phyloP scores from a whole-genome alignment of 2,329 filamentous ascomycete genomes.

The Juglanconis sp. region DNA sequence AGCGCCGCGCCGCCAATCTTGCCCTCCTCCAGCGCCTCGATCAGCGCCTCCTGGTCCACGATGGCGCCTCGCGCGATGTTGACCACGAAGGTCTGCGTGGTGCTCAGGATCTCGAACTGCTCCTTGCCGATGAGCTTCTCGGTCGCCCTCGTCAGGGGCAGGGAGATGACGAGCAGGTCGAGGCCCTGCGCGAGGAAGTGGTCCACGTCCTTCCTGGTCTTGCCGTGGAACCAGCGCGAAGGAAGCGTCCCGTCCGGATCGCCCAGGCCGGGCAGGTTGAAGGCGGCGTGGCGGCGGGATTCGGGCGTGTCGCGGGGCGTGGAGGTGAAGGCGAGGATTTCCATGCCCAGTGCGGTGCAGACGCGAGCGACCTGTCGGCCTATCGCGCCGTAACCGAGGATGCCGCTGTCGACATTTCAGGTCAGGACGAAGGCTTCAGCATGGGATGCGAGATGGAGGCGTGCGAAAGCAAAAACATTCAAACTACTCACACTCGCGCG shows the following conservation, averaged over 20 bases:
- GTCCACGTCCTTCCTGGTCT: conserved; percentile 30
- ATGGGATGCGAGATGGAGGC: no score
- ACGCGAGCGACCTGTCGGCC: conserved; percentile 43
- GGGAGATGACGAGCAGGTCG: conserved; percentile 38
- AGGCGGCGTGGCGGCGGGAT: conserved; percentile 54
- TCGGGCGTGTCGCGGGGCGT: conserved; percentile 56
- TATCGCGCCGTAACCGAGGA: conserved; percentile 43
- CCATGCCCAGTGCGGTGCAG: conserved; percentile 59
- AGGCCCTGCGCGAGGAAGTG: conserved; percentile 40
- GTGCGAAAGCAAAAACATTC: background rate
- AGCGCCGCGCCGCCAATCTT: conserved; percentile 56
- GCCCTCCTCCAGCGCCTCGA: conserved; percentile 46
- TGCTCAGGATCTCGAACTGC: conserved; percentile 37
- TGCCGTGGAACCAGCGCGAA: conserved; percentile 38
- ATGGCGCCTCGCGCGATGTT: conserved; percentile 60
- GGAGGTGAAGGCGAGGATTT: conserved; percentile 65
- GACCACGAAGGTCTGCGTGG: conserved; percentile 52
- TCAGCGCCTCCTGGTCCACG: conserved; percentile 44
- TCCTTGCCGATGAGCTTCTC: conserved; percentile 40
- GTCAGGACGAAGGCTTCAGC: background rate
- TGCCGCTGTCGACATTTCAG: conserved; percentile 21
- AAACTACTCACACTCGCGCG: conserved; percentile 11
- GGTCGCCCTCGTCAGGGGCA: conserved; percentile 37
- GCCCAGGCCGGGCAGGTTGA: conserved; percentile 61
- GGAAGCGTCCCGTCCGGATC: conserved; percentile 40